Percentiles rank a stretch among this genome's conserved stretches.
Evolutionary conservation across 2,329 filamentous ascomycete genomes (phyloP).

Genomic region (Cladosporium sp.): DNA sequence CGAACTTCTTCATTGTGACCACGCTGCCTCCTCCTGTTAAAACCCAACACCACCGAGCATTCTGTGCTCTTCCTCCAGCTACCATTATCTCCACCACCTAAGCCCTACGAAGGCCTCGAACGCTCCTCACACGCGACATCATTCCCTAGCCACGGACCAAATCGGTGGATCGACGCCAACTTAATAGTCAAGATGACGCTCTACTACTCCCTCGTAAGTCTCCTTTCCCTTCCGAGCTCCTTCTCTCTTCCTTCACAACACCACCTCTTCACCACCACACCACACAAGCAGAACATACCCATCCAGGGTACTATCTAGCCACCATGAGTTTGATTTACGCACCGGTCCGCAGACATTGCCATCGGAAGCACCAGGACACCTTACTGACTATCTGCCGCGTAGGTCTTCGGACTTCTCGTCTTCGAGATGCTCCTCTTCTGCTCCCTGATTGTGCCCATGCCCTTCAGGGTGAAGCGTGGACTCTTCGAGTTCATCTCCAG

Average conservation of each 20-base stretch:
- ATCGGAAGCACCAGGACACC: not conserved
- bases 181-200: constrained; percentile 59
- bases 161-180: constrained; percentile 19
- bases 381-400: constrained; percentile 23
- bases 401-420: constrained; percentile 84
- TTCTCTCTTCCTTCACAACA: constrained; percentile 17
- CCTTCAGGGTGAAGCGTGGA: constrained; percentile 80
- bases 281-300: constrained; percentile 3
- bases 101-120: not conserved
- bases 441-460: constrained; percentile 80
- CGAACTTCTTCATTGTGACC: not conserved
- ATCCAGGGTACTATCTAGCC: constrained; percentile 1
- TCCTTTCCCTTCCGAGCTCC: not conserved
- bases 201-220: constrained; percentile 66
- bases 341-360: constrained; percentile 30
- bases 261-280: not conserved
- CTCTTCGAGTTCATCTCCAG: constrained; percentile 97
- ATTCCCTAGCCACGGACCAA: constrained; percentile 12
- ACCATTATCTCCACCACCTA: not conserved
- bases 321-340: constrained; percentile 41
- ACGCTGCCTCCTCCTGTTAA: not conserved
- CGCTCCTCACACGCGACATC: not conserved
- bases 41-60: not conserved
- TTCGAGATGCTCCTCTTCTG: constrained; percentile 81
- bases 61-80: not conserved